Evolutionary conservation across 2,329 filamentous ascomycete species (phyloP).

Genomic region (Pseudogymnoascus sp.): DNA sequence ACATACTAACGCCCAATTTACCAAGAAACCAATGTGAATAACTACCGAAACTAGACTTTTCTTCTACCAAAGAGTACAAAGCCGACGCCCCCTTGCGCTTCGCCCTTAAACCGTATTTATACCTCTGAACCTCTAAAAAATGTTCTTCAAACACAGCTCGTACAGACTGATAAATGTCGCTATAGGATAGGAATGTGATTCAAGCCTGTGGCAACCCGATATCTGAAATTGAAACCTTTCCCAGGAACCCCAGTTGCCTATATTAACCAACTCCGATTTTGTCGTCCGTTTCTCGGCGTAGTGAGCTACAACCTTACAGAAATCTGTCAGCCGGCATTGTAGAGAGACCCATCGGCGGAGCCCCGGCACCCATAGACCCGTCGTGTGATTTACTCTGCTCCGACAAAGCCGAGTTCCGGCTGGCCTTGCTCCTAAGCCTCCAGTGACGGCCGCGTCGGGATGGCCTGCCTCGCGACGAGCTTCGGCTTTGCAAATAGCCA

Average conservation of each 20-base stretch:
- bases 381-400: not conserved
- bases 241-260: not conserved
- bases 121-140: not conserved
- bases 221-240: not conserved
- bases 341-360: not conserved
- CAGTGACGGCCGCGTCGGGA: constrained; percentile 23
- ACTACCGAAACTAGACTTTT: not conserved
- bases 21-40: not conserved
- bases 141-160: not conserved
- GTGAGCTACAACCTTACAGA: not conserved
- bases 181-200: not conserved
- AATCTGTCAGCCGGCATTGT: not conserved
- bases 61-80: not conserved
- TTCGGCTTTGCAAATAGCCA: constrained; percentile 13
- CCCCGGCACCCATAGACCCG: not conserved
- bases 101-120: not conserved
- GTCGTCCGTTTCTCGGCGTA: not conserved
- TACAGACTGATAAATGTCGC: not conserved
- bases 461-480: constrained; percentile 14
- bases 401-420: not conserved
- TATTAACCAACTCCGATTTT: not conserved
- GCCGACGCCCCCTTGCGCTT: not conserved
- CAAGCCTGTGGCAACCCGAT: not conserved
- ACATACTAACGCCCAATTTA: not conserved
- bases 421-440: constrained; percentile 21